These are phyloP conservation scores for Pseudocercospora fuligena DNA, from an alignment of 2,329 filamentous ascomycete genomes.

Conservation along the genomic window DNA sequence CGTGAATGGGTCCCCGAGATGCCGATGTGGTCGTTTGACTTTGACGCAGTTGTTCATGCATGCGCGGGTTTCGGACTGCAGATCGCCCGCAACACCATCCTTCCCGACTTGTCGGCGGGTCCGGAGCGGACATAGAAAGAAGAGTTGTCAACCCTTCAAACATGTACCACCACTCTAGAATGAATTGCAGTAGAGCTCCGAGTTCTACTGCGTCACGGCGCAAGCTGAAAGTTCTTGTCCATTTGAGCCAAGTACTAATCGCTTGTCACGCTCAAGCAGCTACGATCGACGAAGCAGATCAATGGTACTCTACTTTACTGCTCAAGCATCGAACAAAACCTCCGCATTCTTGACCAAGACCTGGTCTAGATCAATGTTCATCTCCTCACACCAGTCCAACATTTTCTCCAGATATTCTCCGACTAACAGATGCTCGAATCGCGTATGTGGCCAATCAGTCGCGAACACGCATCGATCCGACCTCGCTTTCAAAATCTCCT, in stretches of 20 bases:
- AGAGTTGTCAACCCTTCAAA: not conserved
- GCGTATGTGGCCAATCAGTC: slow-evolving; percentile 68
- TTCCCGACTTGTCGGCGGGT: no score
- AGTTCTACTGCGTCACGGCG: not conserved
- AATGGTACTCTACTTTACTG: not conserved
- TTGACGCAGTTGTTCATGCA: no score
- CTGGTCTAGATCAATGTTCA: slow-evolving; percentile 47
- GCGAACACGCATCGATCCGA: slow-evolving; percentile 60
- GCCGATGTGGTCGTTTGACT: no score
- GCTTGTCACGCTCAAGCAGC: not conserved
- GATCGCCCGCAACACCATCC: no score
- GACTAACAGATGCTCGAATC: slow-evolving; percentile 63
- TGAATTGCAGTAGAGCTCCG: not conserved
- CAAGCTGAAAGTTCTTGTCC: not conserved
- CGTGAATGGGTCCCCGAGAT: no score
- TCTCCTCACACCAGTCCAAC: slow-evolving; percentile 57
- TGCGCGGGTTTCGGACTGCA: no score
- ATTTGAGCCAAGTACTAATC: not conserved
- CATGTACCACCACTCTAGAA: not conserved
- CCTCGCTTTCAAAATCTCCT: slow-evolving; percentile 54
- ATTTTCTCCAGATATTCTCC: slow-evolving; percentile 59
- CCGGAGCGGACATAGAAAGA: not conserved
- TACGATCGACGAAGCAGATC: not conserved
- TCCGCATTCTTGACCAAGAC: slow-evolving; percentile 63
- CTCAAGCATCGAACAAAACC: slow-evolving; percentile 46